These are phyloP conservation scores for Cyclaneusma minus DNA, from an alignment of 2,329 filamentous ascomycete species.

Conservation along the genomic window DNA sequence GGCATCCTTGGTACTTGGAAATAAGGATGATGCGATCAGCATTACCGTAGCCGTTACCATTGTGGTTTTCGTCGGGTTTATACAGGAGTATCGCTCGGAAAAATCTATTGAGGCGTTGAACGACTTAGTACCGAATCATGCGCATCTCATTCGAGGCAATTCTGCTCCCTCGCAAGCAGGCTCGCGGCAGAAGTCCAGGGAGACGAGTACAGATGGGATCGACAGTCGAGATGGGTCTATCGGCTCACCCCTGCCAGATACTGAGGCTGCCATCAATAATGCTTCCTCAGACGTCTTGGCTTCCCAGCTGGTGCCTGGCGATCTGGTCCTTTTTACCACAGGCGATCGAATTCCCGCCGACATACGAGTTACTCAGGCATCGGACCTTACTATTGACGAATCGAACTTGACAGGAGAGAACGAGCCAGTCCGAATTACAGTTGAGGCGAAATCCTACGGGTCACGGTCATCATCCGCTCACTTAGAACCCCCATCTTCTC, in stretches of 20 bases:
- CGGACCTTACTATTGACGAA: slow-evolving; percentile 85
- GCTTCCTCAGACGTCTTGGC: slow-evolving; percentile 77
- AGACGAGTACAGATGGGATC: slow-evolving; percentile 12
- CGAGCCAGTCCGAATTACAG: slow-evolving; percentile 69
- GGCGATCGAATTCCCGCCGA: slow-evolving; percentile 95
- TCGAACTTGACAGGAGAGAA: slow-evolving; percentile 97
- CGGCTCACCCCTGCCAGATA: slow-evolving; percentile 32
- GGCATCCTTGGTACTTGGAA: slow-evolving; percentile 80
- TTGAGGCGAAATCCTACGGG: slow-evolving; percentile 31
- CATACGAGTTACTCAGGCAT: slow-evolving; percentile 79
- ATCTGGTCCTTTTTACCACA: slow-evolving; percentile 85
- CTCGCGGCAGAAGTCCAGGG: slow-evolving; percentile 10
- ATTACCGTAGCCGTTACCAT: slow-evolving; percentile 95
- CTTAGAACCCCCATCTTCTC: slow-evolving; percentile 28
- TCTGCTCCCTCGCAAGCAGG: slow-evolving; percentile 14
- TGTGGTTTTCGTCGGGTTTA: slow-evolving; percentile 87
- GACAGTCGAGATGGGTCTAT: slow-evolving; percentile 30
- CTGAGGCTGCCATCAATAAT: slow-evolving; percentile 44
- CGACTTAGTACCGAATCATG: slow-evolving; percentile 85
- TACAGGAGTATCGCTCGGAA: slow-evolving; percentile 95
- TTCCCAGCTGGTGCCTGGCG: slow-evolving; percentile 74
- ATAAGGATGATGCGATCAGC: slow-evolving; percentile 87
- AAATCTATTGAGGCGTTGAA: slow-evolving; percentile 93
- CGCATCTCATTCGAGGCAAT: slow-evolving; percentile 78
- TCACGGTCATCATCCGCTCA: too few species aligned